Evolutionary conservation across 495 filamentous ascomycete species (phyloP).

Genomic region (Neurospora sublineolata): DNA sequence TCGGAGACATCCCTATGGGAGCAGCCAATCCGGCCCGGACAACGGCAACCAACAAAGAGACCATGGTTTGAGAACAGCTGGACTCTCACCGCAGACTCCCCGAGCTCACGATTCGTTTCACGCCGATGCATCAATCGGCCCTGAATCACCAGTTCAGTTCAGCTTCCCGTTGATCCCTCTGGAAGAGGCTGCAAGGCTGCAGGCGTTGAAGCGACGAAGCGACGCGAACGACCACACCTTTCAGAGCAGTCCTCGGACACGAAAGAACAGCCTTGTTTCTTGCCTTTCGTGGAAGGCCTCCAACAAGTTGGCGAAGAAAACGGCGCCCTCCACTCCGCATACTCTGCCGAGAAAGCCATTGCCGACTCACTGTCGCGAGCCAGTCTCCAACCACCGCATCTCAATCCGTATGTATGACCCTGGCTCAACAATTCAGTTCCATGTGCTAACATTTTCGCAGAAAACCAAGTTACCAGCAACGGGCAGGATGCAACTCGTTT

Average conservation of each 20-base stretch:
- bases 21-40: neutral
- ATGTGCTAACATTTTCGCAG: neutral
- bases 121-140: neutral
- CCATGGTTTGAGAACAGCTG: neutral
- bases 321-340: conserved; percentile 8
- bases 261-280: conserved; percentile 10
- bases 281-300: conserved; percentile 2
- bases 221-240: conserved; percentile 13
- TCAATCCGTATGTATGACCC: neutral
- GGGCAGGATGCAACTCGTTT: neutral
- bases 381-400: neutral
- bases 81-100: neutral
- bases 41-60: neutral
- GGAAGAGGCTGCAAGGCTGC: conserved; percentile 14
- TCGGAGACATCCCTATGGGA: conserved; percentile 1
- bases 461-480: neutral
- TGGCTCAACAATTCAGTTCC: neutral
- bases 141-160: conserved; percentile 11
- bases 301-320: conserved; percentile 8
- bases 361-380: conserved; percentile 4
- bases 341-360: conserved; percentile 7
- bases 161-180: conserved; percentile 17
- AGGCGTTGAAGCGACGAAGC: conserved; percentile 8
- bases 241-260: conserved; percentile 8
- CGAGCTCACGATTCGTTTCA: neutral